Conservation (phyloP, 1,284 basidiomycete genomes). For the Pseudozyma sp. region DNA sequence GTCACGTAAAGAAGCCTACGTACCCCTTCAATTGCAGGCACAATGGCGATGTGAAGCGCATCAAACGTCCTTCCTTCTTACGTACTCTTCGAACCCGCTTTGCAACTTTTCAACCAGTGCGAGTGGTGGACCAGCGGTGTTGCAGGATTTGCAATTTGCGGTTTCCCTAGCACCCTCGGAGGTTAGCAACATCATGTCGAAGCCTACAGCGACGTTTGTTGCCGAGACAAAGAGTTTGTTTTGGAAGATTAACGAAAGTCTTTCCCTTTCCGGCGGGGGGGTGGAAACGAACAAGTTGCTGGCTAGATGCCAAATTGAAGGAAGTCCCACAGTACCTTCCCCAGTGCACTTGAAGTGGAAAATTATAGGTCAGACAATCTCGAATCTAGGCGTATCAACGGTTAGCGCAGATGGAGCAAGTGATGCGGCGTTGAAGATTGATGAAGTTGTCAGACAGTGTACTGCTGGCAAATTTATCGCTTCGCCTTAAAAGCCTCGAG, state of each 20-base stretch:
- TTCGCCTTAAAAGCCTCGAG: conserved; percentile 16
- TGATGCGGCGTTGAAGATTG: conserved; percentile 11
- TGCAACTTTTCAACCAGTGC: conserved; percentile 8
- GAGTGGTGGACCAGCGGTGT: background rate
- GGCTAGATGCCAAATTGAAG: conserved; percentile 71
- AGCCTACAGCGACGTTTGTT: conserved; percentile 71
- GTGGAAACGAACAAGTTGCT: conserved; percentile 70
- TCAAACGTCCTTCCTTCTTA: conserved; percentile 72
- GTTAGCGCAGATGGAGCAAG: background rate
- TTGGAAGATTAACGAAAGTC: conserved; percentile 69
- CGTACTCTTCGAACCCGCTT: conserved; percentile 68
- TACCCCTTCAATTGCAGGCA: conserved; percentile 71
- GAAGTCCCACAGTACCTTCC: conserved; percentile 59
- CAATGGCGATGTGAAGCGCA: conserved; percentile 72
- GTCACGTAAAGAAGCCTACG: conserved; percentile 61
- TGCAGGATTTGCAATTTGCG: conserved; percentile 68
- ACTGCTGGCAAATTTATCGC: conserved; percentile 46
- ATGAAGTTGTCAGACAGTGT: conserved; percentile 38
- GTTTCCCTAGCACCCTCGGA: conserved; percentile 69
- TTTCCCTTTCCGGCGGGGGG: conserved; percentile 21
- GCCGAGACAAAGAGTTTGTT: conserved; percentile 68
- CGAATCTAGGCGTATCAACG: conserved; percentile 10
- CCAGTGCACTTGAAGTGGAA: conserved; percentile 71
- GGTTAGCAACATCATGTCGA: conserved; percentile 72
- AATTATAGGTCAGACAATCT: conserved; percentile 67